A percentile compares a stretch with the other conserved stretches of the same genome.
Evolutionary conservation across 345 rosid species (phyloP).

Genomic region (Euphorbia tirucalli): DNA sequence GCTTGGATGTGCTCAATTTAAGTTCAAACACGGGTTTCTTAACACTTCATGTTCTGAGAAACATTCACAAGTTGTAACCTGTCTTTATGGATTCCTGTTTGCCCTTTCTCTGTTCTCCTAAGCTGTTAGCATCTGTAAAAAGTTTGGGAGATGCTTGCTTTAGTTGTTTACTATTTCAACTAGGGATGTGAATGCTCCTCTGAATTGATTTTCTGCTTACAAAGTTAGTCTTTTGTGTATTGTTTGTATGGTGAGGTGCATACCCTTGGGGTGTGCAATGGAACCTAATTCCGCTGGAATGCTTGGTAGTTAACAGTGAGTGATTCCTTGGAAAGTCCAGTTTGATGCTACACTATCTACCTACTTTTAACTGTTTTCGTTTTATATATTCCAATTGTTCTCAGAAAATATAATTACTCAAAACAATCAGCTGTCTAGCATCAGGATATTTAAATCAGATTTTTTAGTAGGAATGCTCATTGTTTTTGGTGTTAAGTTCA

Average conservation of each 20-base stretch:
- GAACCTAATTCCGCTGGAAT: not conserved
- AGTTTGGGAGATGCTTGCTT: not conserved
- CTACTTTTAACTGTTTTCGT: not conserved
- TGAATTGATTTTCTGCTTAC: not conserved
- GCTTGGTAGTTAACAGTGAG: not conserved
- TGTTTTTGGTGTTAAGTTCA: conserved; percentile 2
- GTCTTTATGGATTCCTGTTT: not conserved
- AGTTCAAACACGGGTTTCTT: not conserved
- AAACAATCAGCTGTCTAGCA: not conserved
- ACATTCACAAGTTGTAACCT: not conserved
- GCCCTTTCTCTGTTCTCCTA: not conserved
- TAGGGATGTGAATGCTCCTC: not conserved
- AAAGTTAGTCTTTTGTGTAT: not conserved
- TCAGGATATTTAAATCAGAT: not conserved
- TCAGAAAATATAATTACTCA: not conserved
- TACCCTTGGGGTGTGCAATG: not conserved
- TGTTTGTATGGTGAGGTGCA: not conserved
- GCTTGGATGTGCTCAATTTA: not conserved
- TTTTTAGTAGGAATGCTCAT: not conserved
- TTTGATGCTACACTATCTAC: not conserved
- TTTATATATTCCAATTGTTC: not conserved
- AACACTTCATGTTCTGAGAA: not conserved
- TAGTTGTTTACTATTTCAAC: not conserved
- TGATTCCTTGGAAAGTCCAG: not conserved
- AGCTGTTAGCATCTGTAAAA: not conserved